Percentiles rank a stretch among this genome's conserved stretches.
Evolutionary conservation across 805 yeast genomes (phyloP).

Genomic region (Zygotorulaspora sp.): DNA sequence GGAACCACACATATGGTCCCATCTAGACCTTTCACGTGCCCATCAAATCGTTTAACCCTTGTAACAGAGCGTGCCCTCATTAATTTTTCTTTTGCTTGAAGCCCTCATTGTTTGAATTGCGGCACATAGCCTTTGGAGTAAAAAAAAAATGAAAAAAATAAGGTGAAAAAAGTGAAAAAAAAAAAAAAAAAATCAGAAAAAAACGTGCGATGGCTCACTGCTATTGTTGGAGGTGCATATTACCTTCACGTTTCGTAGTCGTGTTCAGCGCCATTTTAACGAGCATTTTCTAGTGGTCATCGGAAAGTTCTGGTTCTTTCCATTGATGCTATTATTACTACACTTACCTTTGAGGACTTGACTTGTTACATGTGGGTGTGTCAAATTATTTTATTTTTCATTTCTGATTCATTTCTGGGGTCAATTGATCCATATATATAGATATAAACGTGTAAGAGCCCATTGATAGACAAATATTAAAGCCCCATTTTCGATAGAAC

Average conservation of each 20-base stretch:
- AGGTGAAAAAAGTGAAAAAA: conserved; percentile 1
- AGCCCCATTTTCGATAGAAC: too few species aligned
- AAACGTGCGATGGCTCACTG: neutral
- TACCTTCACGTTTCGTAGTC: neutral
- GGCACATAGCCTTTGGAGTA: neutral
- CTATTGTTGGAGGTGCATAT: too few species aligned
- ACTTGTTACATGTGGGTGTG: conserved; percentile 3
- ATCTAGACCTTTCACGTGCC: too few species aligned
- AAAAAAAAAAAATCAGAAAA: neutral
- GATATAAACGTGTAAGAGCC: too few species aligned
- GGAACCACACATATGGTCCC: too few species aligned
- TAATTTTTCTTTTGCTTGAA: neutral
- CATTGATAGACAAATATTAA: too few species aligned
- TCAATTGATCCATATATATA: neutral
- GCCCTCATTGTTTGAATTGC: neutral
- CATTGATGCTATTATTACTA: conserved; percentile 2
- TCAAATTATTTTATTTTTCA: neutral
- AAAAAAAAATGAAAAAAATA: conserved; percentile 1
- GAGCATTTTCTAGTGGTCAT: neutral
- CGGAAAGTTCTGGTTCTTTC: conserved; percentile 3
- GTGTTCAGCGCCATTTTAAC: conserved; percentile 1
- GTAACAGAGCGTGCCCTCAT: neutral
- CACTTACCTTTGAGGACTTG: neutral
- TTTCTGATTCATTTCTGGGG: conserved; percentile 1
- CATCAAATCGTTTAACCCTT: too few species aligned